Evolutionary conservation across 2,329 filamentous ascomycete genomes (phyloP), one percentile per base, ranked within the genome.

Genomic region (Nothophaeocryptopus gaeumannii): DNA sequence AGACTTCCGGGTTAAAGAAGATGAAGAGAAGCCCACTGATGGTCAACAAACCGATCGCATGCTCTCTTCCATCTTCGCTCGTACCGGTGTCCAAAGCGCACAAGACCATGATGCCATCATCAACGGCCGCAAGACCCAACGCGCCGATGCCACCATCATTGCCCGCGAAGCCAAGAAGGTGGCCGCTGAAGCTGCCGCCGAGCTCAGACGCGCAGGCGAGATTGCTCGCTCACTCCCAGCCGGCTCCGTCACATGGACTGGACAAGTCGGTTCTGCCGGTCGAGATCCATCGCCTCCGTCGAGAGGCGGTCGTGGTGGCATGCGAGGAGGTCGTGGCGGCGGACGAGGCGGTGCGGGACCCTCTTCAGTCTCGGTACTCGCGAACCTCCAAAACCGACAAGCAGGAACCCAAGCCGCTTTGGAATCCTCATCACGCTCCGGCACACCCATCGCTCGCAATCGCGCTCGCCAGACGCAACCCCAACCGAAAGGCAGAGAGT

Each of bases 91-190:
- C 1, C 90, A 95, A 62, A 90, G 87, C n/a, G 89, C 91, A 0
- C 81, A 96, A 38, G 89, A 96, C 62, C 93, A 99, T 66, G 93
- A 97, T 58, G 82, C 89, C 45, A 95, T 97, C 62, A 81, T 97
- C 46, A 88, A 85, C 58, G 86, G 86, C 34, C 81, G 82, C 44
- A 83, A 83, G 32, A 54, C 58, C 13, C 74, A 88, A 13, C 79
- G 83, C 54, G 87, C 89, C 0, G 88, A 96, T 62, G 83, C 84
- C 4, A 80, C 80, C 16, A 85, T 95, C 58, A 83, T 96, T 40
- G 85, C 89, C 58, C 81, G 83, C 8, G 90, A 96, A 70, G 92
- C 92, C 0, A 85, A 86, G 62, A 81, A 83, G 33, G 82, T 95
- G 2, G 91, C 90, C 2, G 82, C 85, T 0, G 77, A 87, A 63